Evolutionary conservation across 768 basidiomycete species (phyloP).

Genomic region (Coprinopsis sp.): DNA sequence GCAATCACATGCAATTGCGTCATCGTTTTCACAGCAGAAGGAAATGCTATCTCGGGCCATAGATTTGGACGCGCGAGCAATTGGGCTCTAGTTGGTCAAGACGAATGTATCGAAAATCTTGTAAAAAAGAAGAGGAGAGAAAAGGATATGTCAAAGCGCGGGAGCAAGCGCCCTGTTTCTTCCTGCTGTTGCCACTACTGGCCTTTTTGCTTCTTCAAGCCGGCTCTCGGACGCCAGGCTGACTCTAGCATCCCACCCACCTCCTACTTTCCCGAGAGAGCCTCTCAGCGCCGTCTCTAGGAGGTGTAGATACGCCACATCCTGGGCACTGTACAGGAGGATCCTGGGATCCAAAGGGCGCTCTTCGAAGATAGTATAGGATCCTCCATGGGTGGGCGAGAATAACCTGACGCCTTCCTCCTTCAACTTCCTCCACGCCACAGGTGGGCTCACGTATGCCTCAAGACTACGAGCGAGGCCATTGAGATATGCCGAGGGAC

Average conservation of each 20-base stretch:
- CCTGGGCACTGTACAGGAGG: conserved; percentile 14
- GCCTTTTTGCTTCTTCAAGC: not conserved
- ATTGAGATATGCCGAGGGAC: conserved; percentile 17
- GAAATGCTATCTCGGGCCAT: no score
- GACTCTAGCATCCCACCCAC: not conserved
- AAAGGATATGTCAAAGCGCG: no score
- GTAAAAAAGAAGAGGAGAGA: no score
- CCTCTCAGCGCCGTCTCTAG: conserved; percentile 9
- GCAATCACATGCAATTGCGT: no score
- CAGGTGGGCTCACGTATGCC: conserved; percentile 20
- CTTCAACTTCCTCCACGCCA: conserved; percentile 25
- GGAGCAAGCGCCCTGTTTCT: not conserved
- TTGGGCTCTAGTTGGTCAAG: no score
- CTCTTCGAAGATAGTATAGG: conserved; percentile 15
- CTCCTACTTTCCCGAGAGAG: not conserved
- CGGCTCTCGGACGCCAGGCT: not conserved
- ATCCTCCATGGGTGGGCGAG: conserved; percentile 23
- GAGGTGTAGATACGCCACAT: conserved; percentile 11
- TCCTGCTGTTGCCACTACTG: not conserved
- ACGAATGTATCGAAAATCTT: no score
- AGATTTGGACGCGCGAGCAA: no score
- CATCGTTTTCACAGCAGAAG: no score
- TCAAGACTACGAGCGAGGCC: conserved; percentile 22
- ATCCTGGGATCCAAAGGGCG: conserved; percentile 11
- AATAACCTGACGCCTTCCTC: conserved; percentile 27